Evolutionary conservation across 2,329 filamentous ascomycete species (phyloP), one percentile per base, ranked within the genome.

Genomic region (Herpotrichia juniperi): DNA sequence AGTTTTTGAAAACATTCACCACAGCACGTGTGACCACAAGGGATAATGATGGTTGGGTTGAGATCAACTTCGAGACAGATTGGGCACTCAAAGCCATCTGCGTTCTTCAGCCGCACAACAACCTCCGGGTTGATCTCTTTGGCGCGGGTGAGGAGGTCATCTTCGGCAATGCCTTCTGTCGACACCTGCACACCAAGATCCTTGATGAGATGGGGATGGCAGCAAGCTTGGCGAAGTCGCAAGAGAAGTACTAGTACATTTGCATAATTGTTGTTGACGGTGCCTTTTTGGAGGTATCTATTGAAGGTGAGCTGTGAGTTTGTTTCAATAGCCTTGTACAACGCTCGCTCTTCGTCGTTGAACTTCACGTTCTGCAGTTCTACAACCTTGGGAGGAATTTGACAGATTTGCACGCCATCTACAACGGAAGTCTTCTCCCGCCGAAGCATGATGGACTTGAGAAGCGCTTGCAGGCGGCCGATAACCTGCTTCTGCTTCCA

Each of bases 11-110:
- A 86, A 67, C 92, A 96, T 56, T 92, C 88, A 1, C 82, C 77
- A 72, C 92, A 96, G 21, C 86, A 86, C 53, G 87, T 85, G 66
- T 96, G 92, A 1, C 92, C 92, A 65, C 92, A 96, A 1, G 91
- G 91, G 46, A 91, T 80, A 70, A 93, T 88, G 57, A 96, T 90
- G 2, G 83, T 83, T 0, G 90, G 89, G 56, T 93, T 92, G 12
- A 83, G 79, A 6, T 88, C 84, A 2, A 80, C 86, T 63, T 96
- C 92, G 52, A 89, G 87, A 69, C 92, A 96, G 17, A 94, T 86
- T 0, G 90, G 90, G 64, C 92, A 96, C 67, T 93, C 88, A 44
- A 93, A 90, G 2, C 67, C 82, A 1, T 85, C 79, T 5, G 78
- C 74, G 11, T 77, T 74, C 57, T 79, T 88, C 66, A 94, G 81